Evolutionary conservation across 164 flowering plant genomes (phyloP), one percentile per base, ranked within the genome.

Genomic region (Paratinospora sagittata): DNA sequence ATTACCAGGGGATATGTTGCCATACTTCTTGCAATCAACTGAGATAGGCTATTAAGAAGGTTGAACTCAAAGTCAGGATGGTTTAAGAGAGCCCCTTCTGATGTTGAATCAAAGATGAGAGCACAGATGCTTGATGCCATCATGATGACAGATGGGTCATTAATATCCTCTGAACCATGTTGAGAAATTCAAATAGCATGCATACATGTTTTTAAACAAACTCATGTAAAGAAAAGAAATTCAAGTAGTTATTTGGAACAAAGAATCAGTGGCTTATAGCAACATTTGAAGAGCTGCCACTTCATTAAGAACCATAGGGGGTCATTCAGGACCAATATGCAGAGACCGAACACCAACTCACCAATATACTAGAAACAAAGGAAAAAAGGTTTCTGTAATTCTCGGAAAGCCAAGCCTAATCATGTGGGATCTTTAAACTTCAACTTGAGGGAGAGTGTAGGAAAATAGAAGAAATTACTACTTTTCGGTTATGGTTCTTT

Each of bases 41-140:
- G 78, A 65, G 86, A 81, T 19, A 95, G 75, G 71, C 74, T 72
- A 68, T 41, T 49, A n/a, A 86, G 74, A 64, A 73, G 68, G 74
- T 66, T 78, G 8, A 4, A 27, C 61, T 78, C 81, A 47, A 89
- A 84, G 66, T 79, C 71, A 0, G 86, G 87, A 76, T 86, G 80
- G 37, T 69, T 76, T 33, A 83, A 73, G 71, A 92, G 88, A 78
- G 85, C 82, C 73, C 85, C 81, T 81, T 94, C 99, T 16, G 99
- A 89, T 65, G 92, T 86, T 24, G 64, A 77, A 73, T 86, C 93
- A 70, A 92, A 81, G 72, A 95, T 72, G 73, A 95, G 76, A 10
- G 94, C 27, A 66, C 94, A 88, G 69, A 95, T 84, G 81, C 89
- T 86, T 75, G 97, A 78, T 72, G 91, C 94, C 96, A 90, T 90